Percentiles rank a stretch among this genome's conserved stretches.
These are phyloP conservation scores for Pythium chondricola DNA, from an alignment of 352 stramenopile species.

Conservation along the genomic window DNA sequence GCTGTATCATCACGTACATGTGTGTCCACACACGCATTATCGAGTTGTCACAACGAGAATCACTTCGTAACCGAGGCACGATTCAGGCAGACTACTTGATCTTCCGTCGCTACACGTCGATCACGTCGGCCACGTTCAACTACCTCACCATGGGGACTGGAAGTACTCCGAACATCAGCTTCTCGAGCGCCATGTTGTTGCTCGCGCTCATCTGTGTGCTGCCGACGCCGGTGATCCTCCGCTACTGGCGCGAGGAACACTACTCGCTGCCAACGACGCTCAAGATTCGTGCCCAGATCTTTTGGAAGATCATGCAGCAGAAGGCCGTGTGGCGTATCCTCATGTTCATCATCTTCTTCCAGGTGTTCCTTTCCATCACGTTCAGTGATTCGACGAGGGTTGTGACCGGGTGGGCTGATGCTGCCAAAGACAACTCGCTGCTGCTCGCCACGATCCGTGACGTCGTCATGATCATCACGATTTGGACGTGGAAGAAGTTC, in stretches of 20 bases:
- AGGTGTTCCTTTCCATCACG: constrained; percentile 46
- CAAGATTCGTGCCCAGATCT: constrained; percentile 51
- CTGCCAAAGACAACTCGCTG: constrained; percentile 35
- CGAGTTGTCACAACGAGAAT: constrained; percentile 55
- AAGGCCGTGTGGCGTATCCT: constrained; percentile 67
- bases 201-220: constrained; percentile 49
- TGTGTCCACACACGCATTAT: constrained; percentile 60
- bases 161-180: constrained; percentile 27
- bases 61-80: constrained; percentile 42
- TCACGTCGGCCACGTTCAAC: constrained; percentile 45
- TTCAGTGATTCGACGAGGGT: constrained; percentile 41
- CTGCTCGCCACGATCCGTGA: constrained; percentile 40
- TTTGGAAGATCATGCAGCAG: constrained; percentile 77
- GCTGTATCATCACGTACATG: constrained; percentile 62
- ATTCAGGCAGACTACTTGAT: constrained; percentile 59
- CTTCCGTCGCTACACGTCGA: constrained; percentile 49
- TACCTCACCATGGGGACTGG: constrained; percentile 38
- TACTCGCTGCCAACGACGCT: constrained; percentile 57
- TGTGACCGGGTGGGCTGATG: constrained; percentile 35
- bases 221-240: constrained; percentile 40
- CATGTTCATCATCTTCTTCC: constrained; percentile 58
- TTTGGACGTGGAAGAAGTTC: constrained; percentile 44
- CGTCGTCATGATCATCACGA: constrained; percentile 47
- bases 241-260: constrained; percentile 57
- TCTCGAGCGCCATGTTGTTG: constrained; percentile 37